Base-by-base conservation (phyloP, 2,329 filamentous ascomycete species). In the Fusarium penzigii region DNA sequence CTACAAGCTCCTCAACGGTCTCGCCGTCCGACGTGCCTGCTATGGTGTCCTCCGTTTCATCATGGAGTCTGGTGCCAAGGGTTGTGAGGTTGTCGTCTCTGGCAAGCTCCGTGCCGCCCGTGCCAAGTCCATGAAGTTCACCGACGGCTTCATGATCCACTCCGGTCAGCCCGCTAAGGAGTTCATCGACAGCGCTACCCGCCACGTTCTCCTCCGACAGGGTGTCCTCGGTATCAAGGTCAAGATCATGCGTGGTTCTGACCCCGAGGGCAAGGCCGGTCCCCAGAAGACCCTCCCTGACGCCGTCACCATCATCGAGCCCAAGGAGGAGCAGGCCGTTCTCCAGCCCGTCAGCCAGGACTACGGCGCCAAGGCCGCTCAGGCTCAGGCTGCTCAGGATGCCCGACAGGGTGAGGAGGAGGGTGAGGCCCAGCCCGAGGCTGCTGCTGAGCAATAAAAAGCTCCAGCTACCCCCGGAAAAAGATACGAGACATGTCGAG, bases 61-160 rank as follows among this genome's bases (percentile, higher is more conserved):
- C 83, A 99, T 99, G 94, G 94, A 99, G 90, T 90, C 85, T 69
- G 94, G 94, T 74, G 94, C 94, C 79, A 99, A 99, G 90, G 94
- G 94, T 80, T 99, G 94, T 78, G 94, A 99, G 84, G 94, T 99
- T 66, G 94, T 99, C 75, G 94, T 99, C 68, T 97, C 92, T 69
- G 94, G 94, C 79, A 99, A 99, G 88, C 90, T 99, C 70, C 89
- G 94, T 75, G 94, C 94, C 78, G 94, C 94, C 73, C 92, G 94
- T 85, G 94, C 94, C 80, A 99, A 99, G 91, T 91, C 86, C 83
- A 99, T 99, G 94, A 99, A 99, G 89, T 99, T 99, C 89, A 99
- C 94, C 79, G 92, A 99, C 80, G 94, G 94, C 77, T 99, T 99
- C 91, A 99, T 99, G 94, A 99, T 99, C 82, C 94, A 99, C 90